Evolutionary conservation across 106 monocot species (phyloP), one percentile per base, ranked within the genome.

Genomic region (Acorus gramineus): DNA sequence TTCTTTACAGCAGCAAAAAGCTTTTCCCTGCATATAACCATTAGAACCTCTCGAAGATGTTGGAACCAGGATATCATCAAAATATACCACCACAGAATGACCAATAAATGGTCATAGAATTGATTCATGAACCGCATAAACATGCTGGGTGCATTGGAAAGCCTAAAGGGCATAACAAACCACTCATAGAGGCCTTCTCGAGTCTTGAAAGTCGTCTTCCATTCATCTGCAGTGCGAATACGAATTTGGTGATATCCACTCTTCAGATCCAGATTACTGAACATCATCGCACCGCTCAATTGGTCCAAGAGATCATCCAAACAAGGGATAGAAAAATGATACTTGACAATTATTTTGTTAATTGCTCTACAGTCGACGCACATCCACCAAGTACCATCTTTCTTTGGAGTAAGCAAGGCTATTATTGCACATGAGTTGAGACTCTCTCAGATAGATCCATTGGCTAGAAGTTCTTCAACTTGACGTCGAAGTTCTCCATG

Each of bases 201-300:
- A 4, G 46, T 45, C 47, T 62, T 62, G 45, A 62, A 62, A 46
- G 7, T 9, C 3, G 45, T 62, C 4, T 62, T 62, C 43, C 5
- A 62, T 9, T 46, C 45, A 47, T 47, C 2, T 3, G 0, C 28
- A 10, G 62, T 3, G 3, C 9, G 3, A 9, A 62, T 62, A 3
- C 62, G 9, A 9, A 62, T 62, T 3, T 62, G 62, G 28, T 62
- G 62, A 11, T 62, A 62, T 7, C 62, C 62, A 62, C 62, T 62
- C 3, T 47, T 3, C 0, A 62, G 3, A 62, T 62, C 62, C 3
- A 62, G 4, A 10, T 62, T 62, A 3, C 46, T 46, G 46, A 62
- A 62, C 2, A 46, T 66, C 3, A 28, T 66, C 2, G 66, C 11
- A 3, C 66, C 53, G 3, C 11, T 2, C 44, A 66, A 42, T 4